Evolutionary conservation across 2,329 filamentous ascomycete genomes (phyloP), one percentile per base, ranked within the genome.

Genomic region (Calonectria naviculata): DNA sequence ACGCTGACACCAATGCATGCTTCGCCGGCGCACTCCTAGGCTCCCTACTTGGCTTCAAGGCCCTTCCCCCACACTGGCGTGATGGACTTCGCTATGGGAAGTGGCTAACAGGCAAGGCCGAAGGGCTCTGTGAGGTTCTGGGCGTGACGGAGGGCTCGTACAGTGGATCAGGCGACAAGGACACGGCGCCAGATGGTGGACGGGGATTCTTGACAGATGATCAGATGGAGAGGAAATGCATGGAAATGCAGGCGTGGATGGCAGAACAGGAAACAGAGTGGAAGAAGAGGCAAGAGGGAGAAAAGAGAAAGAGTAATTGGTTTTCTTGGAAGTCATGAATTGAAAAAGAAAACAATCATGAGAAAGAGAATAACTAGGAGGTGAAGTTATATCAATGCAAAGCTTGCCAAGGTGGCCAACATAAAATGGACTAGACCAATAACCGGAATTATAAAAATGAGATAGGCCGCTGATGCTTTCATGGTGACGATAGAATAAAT

Each of bases 1-100:
- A 89, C 71, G 86, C 87, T 4, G 88, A 89, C 71, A 89, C 88
- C 0, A 89, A 89, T 70, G 87, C 86, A 8, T 88, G 86, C 52
- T 87, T 86, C 65, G 87, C 87, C 0, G 87, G 87, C 0, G 86
- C 87, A 0, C 78, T 89, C 0, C 72, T 89, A 0, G 88, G 88
- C 0, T 84, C 83, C 0, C 85, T 84, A 46, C 74, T 89, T 1
- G 88, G 88, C 17, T 87, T 86, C 75, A 83, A 80, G 46, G 79
- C 79, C 1, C 78, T 89, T 5, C 87, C 88, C 0, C 74, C 81
- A 0, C 84, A 88, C 70, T 89, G 88, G 88, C 82, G 83, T 63
- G 80, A 85, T 64, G 87, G 87, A 0, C 80, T 89, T 28, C 77
- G 74, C 15, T 82, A 88, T 67, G 83, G 81, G 2, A 77, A 82